phyloP scores from a whole-genome alignment of 768 basidiomycete genomes.

The Leucocoprinus sp. region DNA sequence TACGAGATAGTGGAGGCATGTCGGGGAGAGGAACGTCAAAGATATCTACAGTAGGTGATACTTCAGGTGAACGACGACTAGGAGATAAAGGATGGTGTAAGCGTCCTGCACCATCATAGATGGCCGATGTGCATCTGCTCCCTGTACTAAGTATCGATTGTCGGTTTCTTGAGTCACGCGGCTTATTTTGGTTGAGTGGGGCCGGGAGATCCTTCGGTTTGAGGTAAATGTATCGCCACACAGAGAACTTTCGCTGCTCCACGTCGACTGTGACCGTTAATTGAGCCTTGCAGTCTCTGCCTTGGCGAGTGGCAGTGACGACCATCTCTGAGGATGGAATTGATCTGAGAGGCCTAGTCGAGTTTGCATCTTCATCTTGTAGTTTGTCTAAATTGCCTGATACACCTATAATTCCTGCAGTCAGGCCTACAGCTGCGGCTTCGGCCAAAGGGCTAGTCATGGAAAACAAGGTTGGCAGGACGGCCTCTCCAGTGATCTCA shows the following conservation, averaged over 20 bases:
- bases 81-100: conserved; percentile 33
- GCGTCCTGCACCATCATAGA: conserved; percentile 26
- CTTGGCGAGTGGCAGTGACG: conserved; percentile 36
- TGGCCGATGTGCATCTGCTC: conserved; percentile 31
- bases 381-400: conserved; percentile 28
- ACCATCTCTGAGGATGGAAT: conserved; percentile 60
- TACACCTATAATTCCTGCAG: conserved; percentile 49
- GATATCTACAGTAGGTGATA: conserved; percentile 26
- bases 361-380: conserved; percentile 48
- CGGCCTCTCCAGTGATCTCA: conserved; percentile 52
- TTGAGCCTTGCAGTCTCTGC: conserved; percentile 32
- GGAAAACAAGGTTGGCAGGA: conserved; percentile 76
- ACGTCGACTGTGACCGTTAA: conserved; percentile 53
- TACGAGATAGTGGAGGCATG: conserved; percentile 37
- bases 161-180: conserved; percentile 27
- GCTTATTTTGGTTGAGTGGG: conserved; percentile 9
- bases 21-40: conserved; percentile 22
- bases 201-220: conserved; percentile 39
- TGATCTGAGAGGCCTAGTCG: conserved; percentile 40
- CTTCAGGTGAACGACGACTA: conserved; percentile 24
- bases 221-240: conserved; percentile 70
- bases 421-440: conserved; percentile 61
- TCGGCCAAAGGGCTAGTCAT: conserved; percentile 73
- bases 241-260: conserved; percentile 42
- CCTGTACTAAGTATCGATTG: conserved; percentile 29